Evolutionary conservation across 306 rosid genomes (phyloP).

Genomic region (Glycine tomentella): DNA sequence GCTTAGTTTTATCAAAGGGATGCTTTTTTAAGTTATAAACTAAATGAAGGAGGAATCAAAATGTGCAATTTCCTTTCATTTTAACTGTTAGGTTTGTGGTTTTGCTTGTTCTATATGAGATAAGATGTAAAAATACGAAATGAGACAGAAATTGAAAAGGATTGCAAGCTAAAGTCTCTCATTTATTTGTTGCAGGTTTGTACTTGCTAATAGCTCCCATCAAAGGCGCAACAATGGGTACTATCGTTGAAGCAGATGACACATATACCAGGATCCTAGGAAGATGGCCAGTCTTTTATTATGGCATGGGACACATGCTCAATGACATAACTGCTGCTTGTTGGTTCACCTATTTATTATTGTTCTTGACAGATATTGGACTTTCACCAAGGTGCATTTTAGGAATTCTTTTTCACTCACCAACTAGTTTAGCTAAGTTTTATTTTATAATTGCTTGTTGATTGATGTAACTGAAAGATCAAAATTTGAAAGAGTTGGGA

Average conservation of each 20-base stretch:
- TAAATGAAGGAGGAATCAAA: constrained; percentile 3
- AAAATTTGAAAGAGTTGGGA: not conserved
- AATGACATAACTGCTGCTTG: constrained; percentile 96
- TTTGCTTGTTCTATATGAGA: not conserved
- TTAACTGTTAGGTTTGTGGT: not conserved
- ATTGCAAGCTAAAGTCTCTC: constrained; percentile 35
- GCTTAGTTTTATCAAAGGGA: constrained; percentile 21
- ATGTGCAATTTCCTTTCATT: not conserved
- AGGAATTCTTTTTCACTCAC: constrained; percentile 10
- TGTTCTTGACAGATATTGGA: constrained; percentile 91
- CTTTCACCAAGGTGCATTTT: constrained; percentile 75
- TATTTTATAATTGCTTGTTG: constrained; percentile 5
- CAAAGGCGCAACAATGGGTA: constrained; percentile 54
- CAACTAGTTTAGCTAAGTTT: constrained; percentile 1
- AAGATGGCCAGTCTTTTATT: constrained; percentile 74
- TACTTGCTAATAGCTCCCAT: constrained; percentile 30
- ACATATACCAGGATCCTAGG: constrained; percentile 63
- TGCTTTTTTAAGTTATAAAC: not conserved
- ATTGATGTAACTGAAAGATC: constrained; percentile 12
- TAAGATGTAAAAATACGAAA: not conserved
- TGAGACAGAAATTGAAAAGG: constrained; percentile 7
- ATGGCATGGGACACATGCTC: constrained; percentile 98
- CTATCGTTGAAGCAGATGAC: constrained; percentile 57
- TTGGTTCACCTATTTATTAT: constrained; percentile 92
- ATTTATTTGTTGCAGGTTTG: constrained; percentile 57